These are phyloP conservation scores for Fragilariopsis cylindrus DNA, from an alignment of 108 stramenopile species.

Conservation along the genomic window DNA sequence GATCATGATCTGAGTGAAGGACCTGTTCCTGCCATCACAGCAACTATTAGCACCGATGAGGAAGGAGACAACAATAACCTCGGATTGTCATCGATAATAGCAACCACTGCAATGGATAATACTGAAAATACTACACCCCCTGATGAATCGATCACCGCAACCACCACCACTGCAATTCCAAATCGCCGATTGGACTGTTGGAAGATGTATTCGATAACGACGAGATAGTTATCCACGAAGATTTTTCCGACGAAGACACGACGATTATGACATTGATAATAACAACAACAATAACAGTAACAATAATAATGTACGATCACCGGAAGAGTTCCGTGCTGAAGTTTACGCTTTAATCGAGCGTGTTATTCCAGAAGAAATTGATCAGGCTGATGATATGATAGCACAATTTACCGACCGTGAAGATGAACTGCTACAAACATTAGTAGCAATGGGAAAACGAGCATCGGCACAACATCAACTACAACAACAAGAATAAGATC, in stretches of 20 bases:
- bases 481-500: neutral
- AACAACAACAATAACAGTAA: neutral
- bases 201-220: neutral
- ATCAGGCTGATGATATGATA: slow-evolving; percentile 68
- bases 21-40: neutral
- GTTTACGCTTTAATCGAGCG: slow-evolving; percentile 57
- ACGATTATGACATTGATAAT: neutral
- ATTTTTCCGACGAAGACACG: neutral
- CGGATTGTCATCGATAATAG: neutral
- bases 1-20: neutral
- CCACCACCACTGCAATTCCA: neutral
- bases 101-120: neutral
- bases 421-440: slow-evolving; percentile 62
- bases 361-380: slow-evolving; percentile 68
- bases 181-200: neutral
- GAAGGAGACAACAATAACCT: neutral
- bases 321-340: slow-evolving; percentile 48
- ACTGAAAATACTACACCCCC: neutral
- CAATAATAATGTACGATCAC: neutral
- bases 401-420: slow-evolving; percentile 73
- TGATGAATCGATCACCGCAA: too few relatives aligned
- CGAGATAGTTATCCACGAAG: slow-evolving; percentile 4
- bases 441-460: slow-evolving; percentile 66
- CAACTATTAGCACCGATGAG: neutral
- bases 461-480: slow-evolving; percentile 1